Evolutionary conservation across 768 basidiomycete species (phyloP), one percentile per base, ranked within the genome.

Genomic region (Hypholoma sublateritium): DNA sequence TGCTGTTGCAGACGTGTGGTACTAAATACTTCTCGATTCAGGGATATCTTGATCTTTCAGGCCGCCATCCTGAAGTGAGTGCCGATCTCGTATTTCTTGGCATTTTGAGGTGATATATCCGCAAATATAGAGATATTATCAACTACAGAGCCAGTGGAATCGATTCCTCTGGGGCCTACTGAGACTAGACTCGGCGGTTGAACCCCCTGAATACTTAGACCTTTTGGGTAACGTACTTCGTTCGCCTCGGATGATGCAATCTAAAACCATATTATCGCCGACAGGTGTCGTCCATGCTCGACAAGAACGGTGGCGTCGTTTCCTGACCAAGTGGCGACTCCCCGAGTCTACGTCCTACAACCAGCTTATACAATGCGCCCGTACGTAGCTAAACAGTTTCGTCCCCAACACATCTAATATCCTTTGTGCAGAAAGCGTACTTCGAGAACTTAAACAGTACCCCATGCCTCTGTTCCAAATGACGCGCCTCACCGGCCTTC

Each of bases 21-120:
- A 12, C 44, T 44, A 21, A 19, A 17, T 51, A 13, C 35, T 17
- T 25, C 25, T 22, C 8, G n/a, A 28, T 4, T 37, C 43, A 67
- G 64, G 66, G 66, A 5, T 62, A 53, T 44, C 62, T 67, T 14
- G 66, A 67, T 59, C 47, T 67, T 32, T 60, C 66, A n/a, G 66
- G 66, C 34, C 62, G 66, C 22, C 66, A 67, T 50, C 59, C 62
- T 6, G 59, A 62, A 49, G 66, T 62, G 8, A 22, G 63, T 53
- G 24, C 43, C 48, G n/a, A 51, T 14, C 16, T 11, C 21, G 14
- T 36, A 13, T 6, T 35, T 4, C 17, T 13, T 45, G 22, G 32
- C 22, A 32, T 45, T 7, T 35, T 13, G 5, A 17, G 36, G 24
- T 56, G 35, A 51, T 47, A 22, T 17, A 39, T 24, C 24, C 25